These are phyloP conservation scores for Ascocoryne sarcoides DNA, from an alignment of 2,329 filamentous ascomycete species.

Conservation along the genomic window DNA sequence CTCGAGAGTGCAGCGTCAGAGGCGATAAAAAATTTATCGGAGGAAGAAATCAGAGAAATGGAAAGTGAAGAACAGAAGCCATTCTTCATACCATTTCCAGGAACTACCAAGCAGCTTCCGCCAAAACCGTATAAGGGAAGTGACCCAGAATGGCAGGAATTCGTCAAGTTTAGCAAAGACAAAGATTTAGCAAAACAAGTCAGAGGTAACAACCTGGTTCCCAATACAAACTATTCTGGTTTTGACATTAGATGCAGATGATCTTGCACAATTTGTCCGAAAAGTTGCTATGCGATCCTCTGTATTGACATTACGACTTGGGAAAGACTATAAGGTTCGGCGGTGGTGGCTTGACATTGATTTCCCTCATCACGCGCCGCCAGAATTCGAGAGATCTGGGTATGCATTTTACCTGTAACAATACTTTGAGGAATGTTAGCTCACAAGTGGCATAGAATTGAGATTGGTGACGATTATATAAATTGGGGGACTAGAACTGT, in stretches of 20 bases:
- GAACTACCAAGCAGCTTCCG: conserved; percentile 42
- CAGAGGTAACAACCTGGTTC: conserved; percentile 6
- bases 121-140: conserved; percentile 43
- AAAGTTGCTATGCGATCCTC: conserved; percentile 36
- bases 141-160: conserved; percentile 57
- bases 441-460: conserved; percentile 32
- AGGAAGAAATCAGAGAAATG: conserved; percentile 27
- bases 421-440: background rate
- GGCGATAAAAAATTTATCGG: conserved; percentile 35
- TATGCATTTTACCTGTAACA: conserved; percentile 32
- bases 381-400: conserved; percentile 51
- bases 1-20: conserved; percentile 29
- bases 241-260: conserved; percentile 27
- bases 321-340: conserved; percentile 39
- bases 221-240: background rate
- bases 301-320: conserved; percentile 36
- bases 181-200: conserved; percentile 33
- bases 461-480: conserved; percentile 41
- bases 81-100: conserved; percentile 54
- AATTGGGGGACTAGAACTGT: conserved; percentile 40
- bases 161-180: conserved; percentile 49
- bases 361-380: conserved; percentile 50
- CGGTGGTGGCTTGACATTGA: conserved; percentile 52
- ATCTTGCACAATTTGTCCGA: conserved; percentile 37
- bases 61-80: conserved; percentile 38